Conservation (phyloP, 1,284 basidiomycete genomes). For the Inonotus obliquus region DNA sequence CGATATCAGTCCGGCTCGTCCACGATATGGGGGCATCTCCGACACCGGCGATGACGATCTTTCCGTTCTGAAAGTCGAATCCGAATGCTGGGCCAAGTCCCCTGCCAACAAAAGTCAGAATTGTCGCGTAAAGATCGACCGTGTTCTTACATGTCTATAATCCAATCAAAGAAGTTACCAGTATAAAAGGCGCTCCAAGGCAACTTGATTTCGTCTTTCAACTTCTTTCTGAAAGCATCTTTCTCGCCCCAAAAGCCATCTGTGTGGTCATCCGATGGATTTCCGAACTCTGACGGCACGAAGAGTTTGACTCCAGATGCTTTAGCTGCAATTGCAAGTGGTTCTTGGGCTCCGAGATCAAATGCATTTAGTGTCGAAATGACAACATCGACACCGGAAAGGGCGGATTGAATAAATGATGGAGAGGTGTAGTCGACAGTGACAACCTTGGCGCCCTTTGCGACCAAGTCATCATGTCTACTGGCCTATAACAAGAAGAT, state of each 20-base stretch:
- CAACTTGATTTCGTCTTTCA: constrained; percentile 29
- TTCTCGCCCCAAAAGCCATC: constrained; percentile 14
- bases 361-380: constrained; percentile 31
- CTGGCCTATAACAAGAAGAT: neutral
- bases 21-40: constrained; percentile 29
- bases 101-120: neutral
- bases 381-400: constrained; percentile 32
- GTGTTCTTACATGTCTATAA: constrained; percentile 5
- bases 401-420: constrained; percentile 26
- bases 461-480: constrained; percentile 1
- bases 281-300: constrained; percentile 37
- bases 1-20: constrained; percentile 32
- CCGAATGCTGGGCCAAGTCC: constrained; percentile 19
- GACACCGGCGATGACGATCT: constrained; percentile 30
- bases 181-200: constrained; percentile 32
- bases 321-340: constrained; percentile 34
- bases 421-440: constrained; percentile 31
- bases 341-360: constrained; percentile 26
- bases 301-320: constrained; percentile 34
- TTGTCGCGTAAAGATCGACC: neutral
- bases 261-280: constrained; percentile 21
- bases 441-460: constrained; percentile 27
- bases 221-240: constrained; percentile 21
- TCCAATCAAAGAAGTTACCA: constrained; percentile 23
- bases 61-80: constrained; percentile 26